These are phyloP conservation scores for Straminergon stramineum DNA, from an alignment of 225 moss, liverwort and hornwort species.

Conservation along the genomic window DNA sequence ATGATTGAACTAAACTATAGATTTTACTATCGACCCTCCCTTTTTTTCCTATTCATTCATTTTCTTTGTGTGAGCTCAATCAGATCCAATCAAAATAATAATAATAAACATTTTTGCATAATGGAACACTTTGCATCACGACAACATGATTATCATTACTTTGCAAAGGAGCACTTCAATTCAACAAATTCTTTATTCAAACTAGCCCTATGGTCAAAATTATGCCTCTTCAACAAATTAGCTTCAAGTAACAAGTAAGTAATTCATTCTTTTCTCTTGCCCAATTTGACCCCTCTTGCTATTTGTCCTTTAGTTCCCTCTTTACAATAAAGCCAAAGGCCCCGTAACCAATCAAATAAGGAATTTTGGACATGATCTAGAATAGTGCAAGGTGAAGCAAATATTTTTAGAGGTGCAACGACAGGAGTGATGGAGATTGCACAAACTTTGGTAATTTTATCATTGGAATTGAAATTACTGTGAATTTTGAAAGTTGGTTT, in stretches of 20 bases:
- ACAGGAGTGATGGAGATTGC: too few relatives aligned
- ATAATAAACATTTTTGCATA: neutral
- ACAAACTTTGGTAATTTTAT: too few relatives aligned
- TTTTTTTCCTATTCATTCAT: neutral
- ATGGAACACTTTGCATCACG: accelerated
- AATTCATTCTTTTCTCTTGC: neutral
- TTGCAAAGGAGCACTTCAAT: neutral
- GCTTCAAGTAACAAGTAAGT: neutral
- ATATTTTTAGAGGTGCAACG: too few relatives aligned
- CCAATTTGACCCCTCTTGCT: accelerated
- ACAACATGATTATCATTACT: too few relatives aligned
- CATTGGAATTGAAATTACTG: too few relatives aligned
- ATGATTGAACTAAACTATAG: neutral
- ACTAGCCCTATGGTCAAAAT: too few relatives aligned
- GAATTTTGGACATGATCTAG: too few relatives aligned
- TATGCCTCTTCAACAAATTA: accelerated
- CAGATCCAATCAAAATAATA: neutral
- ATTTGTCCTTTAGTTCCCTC: neutral
- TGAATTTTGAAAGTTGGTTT: too few relatives aligned
- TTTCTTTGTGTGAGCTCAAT: neutral
- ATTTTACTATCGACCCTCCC: accelerated
- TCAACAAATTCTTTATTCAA: neutral
- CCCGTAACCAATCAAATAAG: too few relatives aligned
- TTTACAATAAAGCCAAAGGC: too few relatives aligned
- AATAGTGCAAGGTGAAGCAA: too few relatives aligned